Conservation (phyloP, 106 monocot genomes). For the Ottelia alismoides region DNA sequence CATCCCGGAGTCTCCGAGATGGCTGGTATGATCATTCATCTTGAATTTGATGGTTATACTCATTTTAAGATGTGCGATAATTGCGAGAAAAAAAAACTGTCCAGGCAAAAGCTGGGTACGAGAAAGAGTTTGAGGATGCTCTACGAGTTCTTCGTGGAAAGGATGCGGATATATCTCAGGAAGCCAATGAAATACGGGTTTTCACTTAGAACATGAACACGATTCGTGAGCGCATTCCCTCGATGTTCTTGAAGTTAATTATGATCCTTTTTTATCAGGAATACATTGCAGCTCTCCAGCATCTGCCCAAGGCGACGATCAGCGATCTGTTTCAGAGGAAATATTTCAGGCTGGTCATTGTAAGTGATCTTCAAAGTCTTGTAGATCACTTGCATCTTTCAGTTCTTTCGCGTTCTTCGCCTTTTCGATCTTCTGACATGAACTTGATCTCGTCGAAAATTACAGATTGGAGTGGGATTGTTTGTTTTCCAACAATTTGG, state of each 20-base stretch:
- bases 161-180: constrained; percentile 49
- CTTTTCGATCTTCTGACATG: not conserved
- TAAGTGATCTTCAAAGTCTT: constrained; percentile 15
- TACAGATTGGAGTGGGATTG: constrained; percentile 53
- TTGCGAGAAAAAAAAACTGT: not conserved
- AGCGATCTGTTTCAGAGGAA: constrained; percentile 36
- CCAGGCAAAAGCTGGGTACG: constrained; percentile 45
- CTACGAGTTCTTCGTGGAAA: constrained; percentile 41
- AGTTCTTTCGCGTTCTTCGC: not conserved
- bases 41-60: not conserved
- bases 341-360: constrained; percentile 35
- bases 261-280: constrained; percentile 25
- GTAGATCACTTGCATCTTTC: not conserved
- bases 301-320: constrained; percentile 32
- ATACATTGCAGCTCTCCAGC: constrained; percentile 24
- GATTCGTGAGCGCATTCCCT: not conserved
- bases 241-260: not conserved
- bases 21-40: constrained; percentile 47
- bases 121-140: constrained; percentile 40
- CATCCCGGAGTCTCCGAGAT: constrained; percentile 85
- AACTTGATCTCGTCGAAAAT: not conserved
- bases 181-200: constrained; percentile 57
- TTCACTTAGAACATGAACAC: not conserved
- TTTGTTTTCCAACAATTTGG: constrained; percentile 66
- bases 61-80: not conserved